These are phyloP conservation scores for Rhodocollybia butyracea DNA, from an alignment of 768 basidiomycete species.

Conservation along the genomic window DNA sequence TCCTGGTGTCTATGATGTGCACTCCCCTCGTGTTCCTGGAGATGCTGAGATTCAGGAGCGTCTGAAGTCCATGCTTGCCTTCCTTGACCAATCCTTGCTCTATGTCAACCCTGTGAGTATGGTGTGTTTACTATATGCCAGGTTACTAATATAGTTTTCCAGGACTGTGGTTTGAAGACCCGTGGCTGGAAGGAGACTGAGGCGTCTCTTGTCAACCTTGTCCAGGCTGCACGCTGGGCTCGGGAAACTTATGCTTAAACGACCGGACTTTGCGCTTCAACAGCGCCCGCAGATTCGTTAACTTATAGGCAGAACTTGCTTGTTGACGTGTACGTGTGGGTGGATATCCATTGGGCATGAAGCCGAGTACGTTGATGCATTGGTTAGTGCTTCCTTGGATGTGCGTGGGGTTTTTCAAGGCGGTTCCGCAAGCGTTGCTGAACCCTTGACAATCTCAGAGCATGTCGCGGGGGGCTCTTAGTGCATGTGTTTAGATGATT, in stretches of 20 bases:
- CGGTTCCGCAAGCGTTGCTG: slow-evolving; percentile 2
- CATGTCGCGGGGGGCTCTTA: slow-evolving; percentile 3
- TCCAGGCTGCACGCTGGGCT: slow-evolving; percentile 72
- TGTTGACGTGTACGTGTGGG: slow-evolving; percentile 35
- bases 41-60: slow-evolving; percentile 94
- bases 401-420: slow-evolving; percentile 6
- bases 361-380: slow-evolving; percentile 23
- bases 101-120: slow-evolving; percentile 81
- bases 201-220: slow-evolving; percentile 60
- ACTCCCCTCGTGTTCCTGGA: slow-evolving; percentile 96
- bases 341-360: slow-evolving; percentile 13
- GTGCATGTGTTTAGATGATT: not conserved
- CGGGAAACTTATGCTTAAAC: slow-evolving; percentile 55
- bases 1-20: slow-evolving; percentile 98
- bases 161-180: slow-evolving; percentile 96
- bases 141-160: slow-evolving; percentile 7
- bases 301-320: slow-evolving; percentile 32
- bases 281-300: slow-evolving; percentile 52
- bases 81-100: slow-evolving; percentile 77
- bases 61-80: slow-evolving; percentile 76
- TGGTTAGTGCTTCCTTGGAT: slow-evolving; percentile 13
- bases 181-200: slow-evolving; percentile 82
- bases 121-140: not conserved
- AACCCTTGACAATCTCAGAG: slow-evolving; percentile 1
- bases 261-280: slow-evolving; percentile 50